Percentiles rank a stretch among this genome's conserved stretches.
These are phyloP conservation scores for Naegleria lovaniensis DNA, from an alignment of 208 protist species.

Conservation along the genomic window DNA sequence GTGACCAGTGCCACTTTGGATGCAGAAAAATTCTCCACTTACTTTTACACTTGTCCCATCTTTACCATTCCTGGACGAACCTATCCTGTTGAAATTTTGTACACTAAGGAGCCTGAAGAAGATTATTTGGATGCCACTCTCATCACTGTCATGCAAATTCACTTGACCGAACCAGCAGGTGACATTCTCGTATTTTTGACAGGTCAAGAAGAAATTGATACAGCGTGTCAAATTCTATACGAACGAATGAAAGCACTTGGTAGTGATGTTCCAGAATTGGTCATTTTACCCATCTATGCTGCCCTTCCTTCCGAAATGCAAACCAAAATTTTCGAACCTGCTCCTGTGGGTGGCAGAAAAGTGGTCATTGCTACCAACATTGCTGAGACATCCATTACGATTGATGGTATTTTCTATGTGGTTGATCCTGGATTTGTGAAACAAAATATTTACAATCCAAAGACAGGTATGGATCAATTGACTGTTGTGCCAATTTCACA, in stretches of 20 bases:
- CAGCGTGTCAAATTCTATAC: conserved; percentile 90
- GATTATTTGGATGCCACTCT: conserved; percentile 95
- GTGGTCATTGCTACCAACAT: conserved; percentile 99
- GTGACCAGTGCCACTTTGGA: conserved; percentile 97
- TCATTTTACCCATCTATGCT: conserved; percentile 95
- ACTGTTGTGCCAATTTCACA: conserved; percentile 88
- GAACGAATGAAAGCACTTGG: conserved; percentile 71
- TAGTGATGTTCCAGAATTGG: conserved; percentile 65
- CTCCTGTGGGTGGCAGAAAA: conserved; percentile 77
- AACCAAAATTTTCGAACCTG: conserved; percentile 94
- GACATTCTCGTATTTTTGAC: conserved; percentile 99
- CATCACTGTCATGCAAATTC: conserved; percentile 94
- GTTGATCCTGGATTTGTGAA: conserved; percentile 95
- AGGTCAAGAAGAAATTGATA: conserved; percentile 96
- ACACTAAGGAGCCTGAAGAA: conserved; percentile 79
- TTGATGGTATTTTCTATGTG: conserved; percentile 97
- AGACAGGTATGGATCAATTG: conserved; percentile 90
- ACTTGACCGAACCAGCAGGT: conserved; percentile 86
- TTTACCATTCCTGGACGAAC: conserved; percentile 94
- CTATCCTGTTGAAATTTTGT: conserved; percentile 86
- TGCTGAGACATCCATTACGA: conserved; percentile 98
- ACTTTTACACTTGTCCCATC: conserved; percentile 91
- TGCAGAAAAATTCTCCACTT: conserved; percentile 91
- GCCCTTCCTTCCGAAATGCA: conserved; percentile 94
- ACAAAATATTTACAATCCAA: conserved; percentile 92